Base-by-base conservation (phyloP, 768 basidiomycete genomes). In the Lactifluus hygrophoroides region DNA sequence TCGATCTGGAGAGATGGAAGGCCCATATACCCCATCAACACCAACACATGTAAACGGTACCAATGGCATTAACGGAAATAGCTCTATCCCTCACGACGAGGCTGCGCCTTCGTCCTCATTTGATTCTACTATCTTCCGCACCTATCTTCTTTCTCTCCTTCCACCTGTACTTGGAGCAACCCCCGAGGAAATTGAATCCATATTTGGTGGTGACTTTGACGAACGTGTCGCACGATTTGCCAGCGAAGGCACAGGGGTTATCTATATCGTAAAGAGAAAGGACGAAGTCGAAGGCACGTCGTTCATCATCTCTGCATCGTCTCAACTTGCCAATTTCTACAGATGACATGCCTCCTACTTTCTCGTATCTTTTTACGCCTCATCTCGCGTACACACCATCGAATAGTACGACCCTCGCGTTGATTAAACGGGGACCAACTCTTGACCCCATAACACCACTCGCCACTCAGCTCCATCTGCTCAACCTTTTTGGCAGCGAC, bases 401-500 rank as follows among this genome's bases (percentile, higher is more conserved):
- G 42, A 84, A 90, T 73, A 76, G 84, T 54, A 90, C 87, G 19
- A 94, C 94, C 0, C 81, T 99, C 47, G 94, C 94, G 25, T 79
- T 99, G 69, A 97, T 99, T 76, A 98, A 98, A 72, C 90, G 94
- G 54, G 81, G 83, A 19, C 82, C 86, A 1, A 84, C 82, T 3
- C 79, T 99, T 43, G 94, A 96, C 72, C 79, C 89, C 5, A 69
- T 82, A n/a, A 75, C 78, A 7, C 87, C 94, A 1, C 80, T 98
- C 5, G 83, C 91, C 2, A 74, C 80, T 2, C 95, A 99, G 69
- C 78, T 97, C 11, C 93, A 96, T 64, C 85, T 98, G 57, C 76
- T 98, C 46, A 97, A 94, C 66, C 79, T 98, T 16, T 97, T 90
- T 65, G 89, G 86, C 23, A 86, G 87, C 14, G 88, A 90, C 45